Base-by-base conservation (phyloP, 2,329 filamentous ascomycete species). In the Pyrenophora teres region DNA sequence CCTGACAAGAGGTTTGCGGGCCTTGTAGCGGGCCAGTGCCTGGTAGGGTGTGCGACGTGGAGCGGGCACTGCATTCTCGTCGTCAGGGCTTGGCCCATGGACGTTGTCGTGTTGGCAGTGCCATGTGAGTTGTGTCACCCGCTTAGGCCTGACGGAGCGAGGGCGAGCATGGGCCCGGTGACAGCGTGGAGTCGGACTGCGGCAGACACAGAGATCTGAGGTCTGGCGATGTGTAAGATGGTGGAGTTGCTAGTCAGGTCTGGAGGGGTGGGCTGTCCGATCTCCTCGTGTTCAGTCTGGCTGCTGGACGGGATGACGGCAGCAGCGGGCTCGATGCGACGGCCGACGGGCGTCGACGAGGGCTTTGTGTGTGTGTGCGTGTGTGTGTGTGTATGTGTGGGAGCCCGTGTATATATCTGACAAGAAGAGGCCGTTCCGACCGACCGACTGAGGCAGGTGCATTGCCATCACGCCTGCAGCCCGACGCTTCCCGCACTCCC, bases 51-150 rank as follows among this genome's bases (percentile, higher is more conserved):
- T 52, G 33, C 38, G 46, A 51, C 47, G 39, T 33, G 41, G 21
- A 31, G 57, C 40, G 48, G 25, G 33, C 56, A 61, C 54, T 30
- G 54, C 56, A 55, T 60, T 55, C 47, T 55, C 54, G 50, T 57
- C 41, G 30, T 47, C 25, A 30, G 16, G 50, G n/a, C 53, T 55
- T 56, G 54, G 59, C 49, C 46, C 35, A 9, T 49, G 45, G 54
- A 47, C 48, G 60, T 59, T 59, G 62, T 60, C 62, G 60, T 60
- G 62, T 53, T 65, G 62, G 63, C 60, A 59, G 54, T 56, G 57
- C 62, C 63, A 56, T 56, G 57, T 50, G 56, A 52, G 52, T 45
- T 54, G 57, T 60, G 36, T 43, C 36, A 57, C 60, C 2, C 52
- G 55, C 60, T 52, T 48, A 49, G 48, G 45, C 51, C 40, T 54